These are phyloP conservation scores for Capsicum chinense DNA, from an alignment of 257 asterid species.

Conservation along the genomic window DNA sequence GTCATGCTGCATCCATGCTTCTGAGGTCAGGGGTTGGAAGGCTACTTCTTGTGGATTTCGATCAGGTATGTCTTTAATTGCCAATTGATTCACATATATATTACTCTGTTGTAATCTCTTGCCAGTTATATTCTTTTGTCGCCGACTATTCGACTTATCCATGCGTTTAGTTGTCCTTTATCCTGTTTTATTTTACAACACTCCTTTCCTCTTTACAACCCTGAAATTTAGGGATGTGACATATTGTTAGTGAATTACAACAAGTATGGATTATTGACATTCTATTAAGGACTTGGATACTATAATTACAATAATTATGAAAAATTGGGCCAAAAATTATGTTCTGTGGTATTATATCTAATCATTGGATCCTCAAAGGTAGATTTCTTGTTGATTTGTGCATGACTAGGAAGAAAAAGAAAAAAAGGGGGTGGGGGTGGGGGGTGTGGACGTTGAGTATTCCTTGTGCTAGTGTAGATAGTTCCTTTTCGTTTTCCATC, in stretches of 20 bases:
- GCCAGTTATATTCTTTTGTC: background rate
- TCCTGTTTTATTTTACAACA: background rate
- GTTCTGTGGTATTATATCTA: background rate
- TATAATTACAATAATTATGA: background rate
- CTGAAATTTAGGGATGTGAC: background rate
- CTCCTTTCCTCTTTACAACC: background rate
- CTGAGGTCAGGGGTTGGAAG: slow-evolving; percentile 91
- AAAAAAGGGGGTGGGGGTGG: background rate
- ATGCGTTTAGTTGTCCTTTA: background rate
- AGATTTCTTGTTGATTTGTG: background rate
- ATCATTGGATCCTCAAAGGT: background rate
- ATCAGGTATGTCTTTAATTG: slow-evolving; percentile 59
- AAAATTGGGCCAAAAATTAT: background rate
- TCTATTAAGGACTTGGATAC: slow-evolving; percentile 22
- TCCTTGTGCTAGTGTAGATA: slow-evolving; percentile 3
- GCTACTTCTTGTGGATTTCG: slow-evolving; percentile 95
- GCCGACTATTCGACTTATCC: background rate
- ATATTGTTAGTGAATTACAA: background rate
- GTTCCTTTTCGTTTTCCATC: background rate
- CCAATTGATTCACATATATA: slow-evolving; percentile 22
- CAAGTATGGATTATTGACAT: slow-evolving; percentile 5
- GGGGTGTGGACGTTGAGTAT: background rate
- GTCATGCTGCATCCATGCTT: slow-evolving; percentile 99
- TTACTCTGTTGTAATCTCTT: slow-evolving; percentile 9
- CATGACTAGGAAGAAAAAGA: background rate